phyloP scores from a whole-genome alignment of 2,329 filamentous ascomycete genomes.

The Boeremia lycopersici region DNA sequence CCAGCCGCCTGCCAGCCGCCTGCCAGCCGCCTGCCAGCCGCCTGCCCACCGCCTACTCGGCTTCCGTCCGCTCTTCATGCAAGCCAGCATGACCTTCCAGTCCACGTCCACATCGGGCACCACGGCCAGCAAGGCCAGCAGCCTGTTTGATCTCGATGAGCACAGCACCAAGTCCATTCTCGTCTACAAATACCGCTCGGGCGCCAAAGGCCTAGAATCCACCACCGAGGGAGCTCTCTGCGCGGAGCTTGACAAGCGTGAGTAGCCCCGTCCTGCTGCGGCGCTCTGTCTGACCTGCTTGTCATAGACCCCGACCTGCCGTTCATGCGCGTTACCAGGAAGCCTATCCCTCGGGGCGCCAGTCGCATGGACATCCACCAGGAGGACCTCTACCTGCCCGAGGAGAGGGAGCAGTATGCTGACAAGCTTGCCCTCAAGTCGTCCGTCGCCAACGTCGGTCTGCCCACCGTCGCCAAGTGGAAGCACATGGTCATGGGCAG shows the following conservation, averaged over 20 bases:
- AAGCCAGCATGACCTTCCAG: conserved; percentile 50
- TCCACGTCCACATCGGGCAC: conserved; percentile 50
- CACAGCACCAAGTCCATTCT: conserved; percentile 52
- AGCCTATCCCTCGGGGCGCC: conserved; percentile 53
- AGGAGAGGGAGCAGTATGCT: conserved; percentile 46
- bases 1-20: conserved; percentile 4
- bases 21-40: conserved; percentile 24
- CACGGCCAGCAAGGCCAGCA: conserved; percentile 45
- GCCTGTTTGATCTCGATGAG: conserved; percentile 53
- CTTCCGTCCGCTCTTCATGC: conserved; percentile 20
- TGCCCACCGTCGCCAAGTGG: conserved; percentile 54
- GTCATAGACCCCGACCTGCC: conserved; percentile 48
- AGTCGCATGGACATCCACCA: conserved; percentile 54
- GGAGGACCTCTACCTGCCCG: conserved; percentile 50
- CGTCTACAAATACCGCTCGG: conserved; percentile 54
- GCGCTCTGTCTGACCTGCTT: conserved; percentile 24
- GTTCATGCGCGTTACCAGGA: conserved; percentile 53
- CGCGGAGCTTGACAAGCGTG: conserved; percentile 45
- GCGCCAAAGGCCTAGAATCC: conserved; percentile 46
- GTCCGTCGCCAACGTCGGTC: conserved; percentile 55
- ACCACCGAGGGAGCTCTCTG: conserved; percentile 54
- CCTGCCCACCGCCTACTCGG: conserved; percentile 17
- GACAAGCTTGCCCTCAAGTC: conserved; percentile 55
- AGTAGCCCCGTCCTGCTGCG: conserved; percentile 18
- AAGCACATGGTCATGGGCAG: conserved; percentile 53